Evolutionary conservation across 495 filamentous ascomycete species (phyloP).

Genomic region (Saxophila tyrrhenica): DNA sequence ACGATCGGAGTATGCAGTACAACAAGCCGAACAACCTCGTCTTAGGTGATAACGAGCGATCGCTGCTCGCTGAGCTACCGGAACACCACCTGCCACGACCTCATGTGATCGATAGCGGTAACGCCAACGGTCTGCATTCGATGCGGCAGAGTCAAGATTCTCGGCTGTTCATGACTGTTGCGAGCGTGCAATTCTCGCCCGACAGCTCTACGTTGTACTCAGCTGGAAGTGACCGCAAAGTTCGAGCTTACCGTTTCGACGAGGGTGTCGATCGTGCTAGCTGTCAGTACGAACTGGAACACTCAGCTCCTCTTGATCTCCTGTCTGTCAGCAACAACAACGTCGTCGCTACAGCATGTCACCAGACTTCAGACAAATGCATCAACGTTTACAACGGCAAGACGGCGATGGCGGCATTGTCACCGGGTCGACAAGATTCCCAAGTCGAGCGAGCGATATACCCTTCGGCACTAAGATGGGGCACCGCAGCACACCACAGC

Average conservation of each 20-base stretch:
- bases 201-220: slow-evolving; percentile 52
- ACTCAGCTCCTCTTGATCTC: slow-evolving; percentile 59
- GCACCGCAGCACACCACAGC: slow-evolving; percentile 36
- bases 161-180: slow-evolving; percentile 65
- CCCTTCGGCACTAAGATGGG: slow-evolving; percentile 69
- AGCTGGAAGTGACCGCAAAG: slow-evolving; percentile 66
- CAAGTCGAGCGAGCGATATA: slow-evolving; percentile 44
- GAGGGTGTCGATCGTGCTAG: slow-evolving; percentile 21
- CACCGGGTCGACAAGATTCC: slow-evolving; percentile 21
- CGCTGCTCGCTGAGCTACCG: slow-evolving; percentile 50
- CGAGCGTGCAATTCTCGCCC: slow-evolving; percentile 58
- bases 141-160: slow-evolving; percentile 56
- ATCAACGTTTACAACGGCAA: slow-evolving; percentile 4
- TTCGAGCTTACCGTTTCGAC: slow-evolving; percentile 63
- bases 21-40: slow-evolving; percentile 70
- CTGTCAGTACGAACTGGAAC: slow-evolving; percentile 44
- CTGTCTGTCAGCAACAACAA: slow-evolving; percentile 40
- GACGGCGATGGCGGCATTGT: neutral
- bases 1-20: slow-evolving; percentile 70
- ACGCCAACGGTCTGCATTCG: slow-evolving; percentile 39
- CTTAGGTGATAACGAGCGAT: slow-evolving; percentile 48
- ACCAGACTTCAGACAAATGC: slow-evolving; percentile 10
- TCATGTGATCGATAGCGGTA: slow-evolving; percentile 22
- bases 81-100: slow-evolving; percentile 55
- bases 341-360: slow-evolving; percentile 42